phyloP scores from a whole-genome alignment of 768 basidiomycete genomes.

The Rhodosporidiobolus sp. region DNA sequence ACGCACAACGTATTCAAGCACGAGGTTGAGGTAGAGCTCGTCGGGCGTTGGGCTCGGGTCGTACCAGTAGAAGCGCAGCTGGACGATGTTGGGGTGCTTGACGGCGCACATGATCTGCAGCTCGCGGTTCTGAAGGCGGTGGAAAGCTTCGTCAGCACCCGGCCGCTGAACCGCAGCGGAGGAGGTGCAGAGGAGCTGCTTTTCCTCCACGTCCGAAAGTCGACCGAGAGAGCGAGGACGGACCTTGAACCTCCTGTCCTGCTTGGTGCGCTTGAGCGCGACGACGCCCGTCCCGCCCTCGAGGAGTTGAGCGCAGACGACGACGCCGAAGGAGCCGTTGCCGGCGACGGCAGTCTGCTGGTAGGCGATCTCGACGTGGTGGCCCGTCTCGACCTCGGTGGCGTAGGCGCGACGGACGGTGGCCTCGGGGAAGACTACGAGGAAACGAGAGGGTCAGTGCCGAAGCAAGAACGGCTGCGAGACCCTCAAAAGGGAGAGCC shows the following conservation, averaged over 20 bases:
- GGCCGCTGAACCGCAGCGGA: too few species aligned
- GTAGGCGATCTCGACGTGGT: constrained; percentile 71
- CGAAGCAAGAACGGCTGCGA: too few species aligned
- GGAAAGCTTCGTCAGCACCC: background rate
- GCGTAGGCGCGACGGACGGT: constrained; percentile 90
- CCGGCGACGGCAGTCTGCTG: constrained; percentile 95
- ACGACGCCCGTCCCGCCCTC: constrained; percentile 68
- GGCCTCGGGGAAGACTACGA: constrained; percentile 73
- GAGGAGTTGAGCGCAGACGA: constrained; percentile 86
- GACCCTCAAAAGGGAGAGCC: background rate
- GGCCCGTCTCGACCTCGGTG: constrained; percentile 85
- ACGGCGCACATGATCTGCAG: constrained; percentile 95
- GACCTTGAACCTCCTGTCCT: constrained; percentile 99
- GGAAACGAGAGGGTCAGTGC: background rate
- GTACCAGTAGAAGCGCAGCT: constrained; percentile 94
- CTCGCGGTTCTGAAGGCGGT: constrained; percentile 78
- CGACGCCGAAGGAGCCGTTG: constrained; percentile 97
- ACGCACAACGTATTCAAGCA: constrained; percentile 66
- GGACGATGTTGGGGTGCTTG: constrained; percentile 69
- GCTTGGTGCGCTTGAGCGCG: constrained; percentile 98
- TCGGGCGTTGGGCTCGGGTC: constrained; percentile 65
- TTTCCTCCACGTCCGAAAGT: too few species aligned
- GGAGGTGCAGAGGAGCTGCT: background rate
- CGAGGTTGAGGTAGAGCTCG: constrained; percentile 96
- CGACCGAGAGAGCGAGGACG: background rate